Percentiles rank a stretch among this genome's conserved stretches.
phyloP scores from a whole-genome alignment of 2,329 filamentous ascomycete genomes.

The Trichoderma sp. region DNA sequence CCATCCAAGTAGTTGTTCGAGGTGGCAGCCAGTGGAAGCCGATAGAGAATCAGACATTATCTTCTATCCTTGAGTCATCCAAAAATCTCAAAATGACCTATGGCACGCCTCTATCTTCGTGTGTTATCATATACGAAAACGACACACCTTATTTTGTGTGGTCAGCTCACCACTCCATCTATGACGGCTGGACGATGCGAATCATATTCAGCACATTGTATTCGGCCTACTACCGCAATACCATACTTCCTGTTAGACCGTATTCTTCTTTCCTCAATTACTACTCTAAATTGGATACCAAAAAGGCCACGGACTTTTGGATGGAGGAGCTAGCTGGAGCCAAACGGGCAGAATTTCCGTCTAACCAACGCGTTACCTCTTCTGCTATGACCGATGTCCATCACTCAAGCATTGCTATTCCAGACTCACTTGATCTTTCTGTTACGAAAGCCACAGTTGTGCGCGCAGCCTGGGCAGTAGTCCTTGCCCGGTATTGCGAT shows the following conservation, averaged over 20 bases:
- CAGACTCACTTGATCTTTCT: slow-evolving; percentile 5
- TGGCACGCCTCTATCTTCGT: neutral
- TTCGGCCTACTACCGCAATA: neutral
- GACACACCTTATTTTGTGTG: slow-evolving; percentile 24
- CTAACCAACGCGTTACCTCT: neutral
- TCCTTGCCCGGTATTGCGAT: slow-evolving; percentile 38
- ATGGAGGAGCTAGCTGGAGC: slow-evolving; percentile 17
- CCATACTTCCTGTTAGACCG: neutral
- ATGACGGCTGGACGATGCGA: slow-evolving; percentile 30
- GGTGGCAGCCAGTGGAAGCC: neutral
- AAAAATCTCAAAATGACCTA: neutral
- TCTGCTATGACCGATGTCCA: neutral
- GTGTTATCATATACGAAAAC: neutral
- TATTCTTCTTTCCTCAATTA: slow-evolving; percentile 15
- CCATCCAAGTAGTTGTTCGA: neutral
- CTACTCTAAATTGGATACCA: slow-evolving; percentile 33
- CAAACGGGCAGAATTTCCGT: slow-evolving; percentile 17
- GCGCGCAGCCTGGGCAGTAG: slow-evolving; percentile 32
- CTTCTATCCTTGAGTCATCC: neutral
- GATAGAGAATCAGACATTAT: neutral
- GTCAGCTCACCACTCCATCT: slow-evolving; percentile 30
- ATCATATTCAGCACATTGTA: slow-evolving; percentile 22
- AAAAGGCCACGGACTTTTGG: slow-evolving; percentile 11
- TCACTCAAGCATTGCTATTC: neutral
- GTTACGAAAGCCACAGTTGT: slow-evolving; percentile 26